Base-by-base conservation (phyloP, 2,329 filamentous ascomycete species). In the Trichoderma sp. region DNA sequence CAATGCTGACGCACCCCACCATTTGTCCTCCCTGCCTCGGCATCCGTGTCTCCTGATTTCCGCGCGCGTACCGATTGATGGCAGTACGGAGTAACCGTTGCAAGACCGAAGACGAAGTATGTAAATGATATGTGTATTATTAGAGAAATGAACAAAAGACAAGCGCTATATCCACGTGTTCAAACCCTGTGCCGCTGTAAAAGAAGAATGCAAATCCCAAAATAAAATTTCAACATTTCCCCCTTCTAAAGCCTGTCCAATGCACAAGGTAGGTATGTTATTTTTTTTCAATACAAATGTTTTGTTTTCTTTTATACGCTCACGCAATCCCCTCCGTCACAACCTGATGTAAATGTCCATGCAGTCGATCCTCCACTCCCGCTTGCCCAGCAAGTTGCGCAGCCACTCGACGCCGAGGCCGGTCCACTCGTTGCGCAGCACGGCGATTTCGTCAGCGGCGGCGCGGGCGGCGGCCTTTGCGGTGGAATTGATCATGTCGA, bases 341-440 rank as follows among this genome's bases (percentile, higher is more conserved):
- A 97, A 81, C 70, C 92, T 84, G 64, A 98, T 88, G 73, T 94
- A 89, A 34, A 98, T 87, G 78, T 97, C 93, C 79, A 99, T 86
- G 78, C 94, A 97, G 67, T 94, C 93, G 71, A 99, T 87, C 73
- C 91, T 87, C 92, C 94, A 97, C 78, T 97, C 94, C 74, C 91
- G 88, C 78, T 88, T 88, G 4, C 93, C 94, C 60, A 97, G 79
- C 60, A 97, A 79, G 74, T 89, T 93, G 73, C 93, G 86, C 69
- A 97, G 80, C 93, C 94, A 97, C 78, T 96, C 93, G 67, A 94
- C 83, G 0, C 92, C 92, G 58, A 94, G 83, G 0, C 92, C 89
- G 0, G 91, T 91, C 88, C 91, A 91, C 78, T 90, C 90, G 7
- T 84, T 82, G 68, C 81, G 84, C 67, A 81, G 82, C 58, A 80